Evolutionary conservation across 1,284 basidiomycete genomes (phyloP).

Genomic region (Cutaneotrichosporon dermatis): DNA sequence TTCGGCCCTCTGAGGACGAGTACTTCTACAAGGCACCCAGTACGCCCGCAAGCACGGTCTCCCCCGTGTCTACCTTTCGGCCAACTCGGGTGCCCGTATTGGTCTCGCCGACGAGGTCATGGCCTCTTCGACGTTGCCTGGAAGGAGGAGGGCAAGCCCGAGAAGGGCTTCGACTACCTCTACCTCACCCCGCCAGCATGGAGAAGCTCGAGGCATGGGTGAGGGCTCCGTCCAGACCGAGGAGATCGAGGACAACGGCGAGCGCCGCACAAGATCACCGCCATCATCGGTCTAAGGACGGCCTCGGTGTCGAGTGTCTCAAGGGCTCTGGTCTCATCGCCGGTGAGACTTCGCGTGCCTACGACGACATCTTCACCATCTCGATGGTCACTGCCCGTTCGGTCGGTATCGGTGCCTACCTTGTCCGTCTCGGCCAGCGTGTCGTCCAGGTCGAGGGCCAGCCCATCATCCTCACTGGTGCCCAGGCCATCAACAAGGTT

Average conservation of each 20-base stretch:
- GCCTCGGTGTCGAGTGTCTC: conserved; percentile 96
- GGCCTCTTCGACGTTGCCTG: conserved; percentile 88
- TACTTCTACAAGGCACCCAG: conserved; percentile 95
- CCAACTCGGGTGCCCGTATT: conserved; percentile 96
- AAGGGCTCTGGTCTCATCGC: conserved; percentile 97
- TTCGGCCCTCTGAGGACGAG: conserved; percentile 92
- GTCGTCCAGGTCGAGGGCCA: conserved; percentile 99
- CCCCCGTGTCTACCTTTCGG: conserved; percentile 94
- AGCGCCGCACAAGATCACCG: conserved; percentile 87
- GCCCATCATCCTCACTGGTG: conserved; percentile 98
- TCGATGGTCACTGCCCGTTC: conserved; percentile 97
- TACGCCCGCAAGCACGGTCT: conserved; percentile 84
- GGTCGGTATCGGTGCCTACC: conserved; percentile 98
- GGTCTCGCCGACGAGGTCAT: conserved; percentile 92
- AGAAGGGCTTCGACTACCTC: conserved; percentile 95
- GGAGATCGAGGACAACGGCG: conserved; percentile 80
- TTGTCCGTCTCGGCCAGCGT: conserved; percentile 95
- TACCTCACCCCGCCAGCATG: conserved; percentile 87
- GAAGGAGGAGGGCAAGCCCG: conserved; percentile 72
- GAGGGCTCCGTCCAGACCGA: conserved; percentile 72
- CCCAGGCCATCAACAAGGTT: conserved; percentile 96
- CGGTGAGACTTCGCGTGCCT: conserved; percentile 95
- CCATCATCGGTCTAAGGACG: conserved; percentile 95
- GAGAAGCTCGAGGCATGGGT: conserved; percentile 76
- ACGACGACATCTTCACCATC: conserved; percentile 99